Percentiles rank a stretch among this genome's conserved stretches.
phyloP scores from a whole-genome alignment of 2,329 filamentous ascomycete genomes.

The Ophiostoma ulmi region DNA sequence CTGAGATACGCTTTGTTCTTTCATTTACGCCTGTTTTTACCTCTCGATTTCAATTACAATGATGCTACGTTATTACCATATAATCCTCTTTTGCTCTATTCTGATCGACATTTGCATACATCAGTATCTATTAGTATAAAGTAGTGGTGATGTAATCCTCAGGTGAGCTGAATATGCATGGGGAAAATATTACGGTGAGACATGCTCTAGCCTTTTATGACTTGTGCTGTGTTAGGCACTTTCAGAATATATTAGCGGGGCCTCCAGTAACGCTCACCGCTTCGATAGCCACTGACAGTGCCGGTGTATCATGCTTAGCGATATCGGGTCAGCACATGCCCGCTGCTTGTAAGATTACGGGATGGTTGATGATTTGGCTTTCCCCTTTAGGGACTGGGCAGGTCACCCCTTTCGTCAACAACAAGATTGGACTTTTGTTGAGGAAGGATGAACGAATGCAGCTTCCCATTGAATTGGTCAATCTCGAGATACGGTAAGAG shows the following conservation, averaged over 20 bases:
- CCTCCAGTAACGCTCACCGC: background rate
- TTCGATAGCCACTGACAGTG: background rate
- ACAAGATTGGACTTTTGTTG: background rate
- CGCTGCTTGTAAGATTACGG: background rate
- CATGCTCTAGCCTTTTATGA: too few relatives aligned
- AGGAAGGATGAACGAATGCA: background rate
- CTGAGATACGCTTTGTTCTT: background rate
- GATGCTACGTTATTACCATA: too few relatives aligned
- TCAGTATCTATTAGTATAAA: too few relatives aligned
- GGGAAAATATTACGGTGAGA: too few relatives aligned
- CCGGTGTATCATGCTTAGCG: background rate
- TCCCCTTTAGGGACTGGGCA: background rate
- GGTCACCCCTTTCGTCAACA: background rate
- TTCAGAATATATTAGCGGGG: background rate
- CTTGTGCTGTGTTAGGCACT: background rate
- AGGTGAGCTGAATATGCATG: too few relatives aligned
- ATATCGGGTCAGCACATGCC: background rate
- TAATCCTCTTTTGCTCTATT: too few relatives aligned
- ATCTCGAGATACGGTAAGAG: background rate
- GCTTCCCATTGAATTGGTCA: background rate
- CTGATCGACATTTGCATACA: too few relatives aligned
- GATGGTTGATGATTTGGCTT: background rate
- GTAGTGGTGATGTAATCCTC: too few relatives aligned
- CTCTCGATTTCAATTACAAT: too few relatives aligned
- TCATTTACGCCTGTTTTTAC: background rate